These are phyloP conservation scores for Cladobotryum protrusum DNA, from an alignment of 2,329 filamentous ascomycete genomes.

Conservation along the genomic window DNA sequence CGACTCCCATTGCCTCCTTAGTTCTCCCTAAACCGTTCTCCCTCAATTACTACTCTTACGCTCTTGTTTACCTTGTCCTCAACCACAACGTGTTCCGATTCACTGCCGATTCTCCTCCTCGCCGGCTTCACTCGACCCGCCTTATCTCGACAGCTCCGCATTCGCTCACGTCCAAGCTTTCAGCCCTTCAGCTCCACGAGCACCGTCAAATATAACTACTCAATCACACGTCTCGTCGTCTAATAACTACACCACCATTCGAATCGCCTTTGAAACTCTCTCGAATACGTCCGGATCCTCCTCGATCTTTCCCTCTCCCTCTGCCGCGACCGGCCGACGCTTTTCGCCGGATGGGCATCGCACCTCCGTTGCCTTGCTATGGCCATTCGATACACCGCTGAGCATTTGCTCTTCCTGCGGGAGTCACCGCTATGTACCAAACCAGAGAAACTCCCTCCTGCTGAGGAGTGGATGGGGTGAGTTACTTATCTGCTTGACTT, in stretches of 20 bases:
- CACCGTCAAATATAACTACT: constrained; percentile 3
- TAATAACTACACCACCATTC: neutral
- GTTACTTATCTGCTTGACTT: constrained; percentile 21
- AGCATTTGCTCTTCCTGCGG: constrained; percentile 68
- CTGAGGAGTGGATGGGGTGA: constrained; percentile 96
- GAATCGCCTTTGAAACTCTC: neutral
- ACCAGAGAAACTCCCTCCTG: constrained; percentile 70
- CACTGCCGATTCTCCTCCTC: neutral
- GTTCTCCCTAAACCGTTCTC: neutral
- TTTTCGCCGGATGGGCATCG: constrained; percentile 32
- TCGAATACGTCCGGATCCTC: neutral
- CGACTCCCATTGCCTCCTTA: neutral
- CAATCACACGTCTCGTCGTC: neutral
- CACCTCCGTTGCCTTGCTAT: constrained; percentile 33
- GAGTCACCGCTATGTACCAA: constrained; percentile 78
- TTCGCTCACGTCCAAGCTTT: neutral
- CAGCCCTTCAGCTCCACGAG: neutral
- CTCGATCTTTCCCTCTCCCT: neutral
- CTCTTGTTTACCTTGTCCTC: neutral
- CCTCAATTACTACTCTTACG: neutral
- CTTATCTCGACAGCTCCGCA: neutral
- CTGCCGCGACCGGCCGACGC: constrained; percentile 11
- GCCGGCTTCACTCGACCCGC: neutral
- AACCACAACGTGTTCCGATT: constrained; percentile 8
- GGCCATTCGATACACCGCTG: constrained; percentile 65